Evolutionary conservation across 495 filamentous ascomycete genomes (phyloP), one percentile per base, ranked within the genome.

Genomic region (Xylaria venustula): DNA sequence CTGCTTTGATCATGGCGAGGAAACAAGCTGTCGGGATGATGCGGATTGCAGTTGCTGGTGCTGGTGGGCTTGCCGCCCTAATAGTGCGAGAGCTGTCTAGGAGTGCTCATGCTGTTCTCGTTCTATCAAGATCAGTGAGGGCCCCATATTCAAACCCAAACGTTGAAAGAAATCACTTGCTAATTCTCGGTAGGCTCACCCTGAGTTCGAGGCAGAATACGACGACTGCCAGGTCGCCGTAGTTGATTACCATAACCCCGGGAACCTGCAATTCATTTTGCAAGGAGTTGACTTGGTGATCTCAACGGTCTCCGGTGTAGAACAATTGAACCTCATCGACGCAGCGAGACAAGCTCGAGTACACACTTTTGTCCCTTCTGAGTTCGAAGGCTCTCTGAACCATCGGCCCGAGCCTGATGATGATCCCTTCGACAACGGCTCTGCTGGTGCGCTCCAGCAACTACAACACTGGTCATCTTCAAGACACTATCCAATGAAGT

Each of bases 21-120:
- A 73, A 67, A 58, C 34, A 61, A 65, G 42, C 69, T 23, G 66
- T 61, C 26, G 63, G 67, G 58, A 85, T 81, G 77, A 90, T 90
- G 83, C 82, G 85, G 73, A 83, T 92, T 68, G 89, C 87, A 56
- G 84, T 92, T 61, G 89, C 87, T 52, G 89, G 89, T 25, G 87
- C 83, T 49, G 85, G 87, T 64, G 87, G 86, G 58, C 76, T 92
- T 48, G 87, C 87, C 56, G 83, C 79, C 62, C 74, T 85, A 48
- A 83, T 92, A 48, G 86, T 84, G 30, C 75, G 80, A 46, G 80
- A 82, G 62, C 71, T 91, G 54, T 75, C 82, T 34, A 73, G 83
- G 46, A 86, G 80, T 30, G 80, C 76, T 22, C 85, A 92, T 72
- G 81, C 87, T 28, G 79, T 90, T 25, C 75, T 92, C 54, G 77